A percentile compares a stretch with the other conserved stretches of the same genome.
Conservation (phyloP, 2,329 filamentous ascomycete genomes). For the Apiospora hydei region DNA sequence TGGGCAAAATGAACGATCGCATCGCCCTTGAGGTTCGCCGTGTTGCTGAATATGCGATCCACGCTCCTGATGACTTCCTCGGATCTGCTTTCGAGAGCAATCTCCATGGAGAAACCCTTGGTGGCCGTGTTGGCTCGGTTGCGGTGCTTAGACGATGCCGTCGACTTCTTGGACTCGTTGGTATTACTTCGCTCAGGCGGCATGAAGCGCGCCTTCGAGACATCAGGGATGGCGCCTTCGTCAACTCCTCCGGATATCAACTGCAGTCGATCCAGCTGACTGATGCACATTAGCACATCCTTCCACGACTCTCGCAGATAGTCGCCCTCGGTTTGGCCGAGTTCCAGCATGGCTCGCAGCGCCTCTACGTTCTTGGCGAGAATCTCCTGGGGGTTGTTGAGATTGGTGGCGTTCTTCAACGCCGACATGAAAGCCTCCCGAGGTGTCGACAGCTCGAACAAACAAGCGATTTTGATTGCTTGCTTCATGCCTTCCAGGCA, state of each 20-base stretch:
- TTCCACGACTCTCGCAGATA: constrained; percentile 90
- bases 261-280: constrained; percentile 93
- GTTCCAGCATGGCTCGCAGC: constrained; percentile 86
- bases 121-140: constrained; percentile 65
- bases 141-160: constrained; percentile 63
- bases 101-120: constrained; percentile 75
- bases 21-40: constrained; percentile 89
- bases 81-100: constrained; percentile 90
- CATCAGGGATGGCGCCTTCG: constrained; percentile 89
- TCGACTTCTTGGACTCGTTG: constrained; percentile 69
- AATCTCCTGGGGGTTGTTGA: constrained; percentile 96
- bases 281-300: constrained; percentile 93
- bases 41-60: constrained; percentile 96
- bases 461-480: constrained; percentile 89
- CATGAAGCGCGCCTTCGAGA: constrained; percentile 81
- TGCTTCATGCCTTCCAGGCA: constrained; percentile 97
- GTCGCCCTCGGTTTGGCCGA: constrained; percentile 93
- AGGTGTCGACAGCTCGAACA: constrained; percentile 93
- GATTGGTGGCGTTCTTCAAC: constrained; percentile 90
- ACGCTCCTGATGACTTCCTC: constrained; percentile 93
- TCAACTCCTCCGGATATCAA: constrained; percentile 94
- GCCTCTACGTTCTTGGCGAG: constrained; percentile 96
- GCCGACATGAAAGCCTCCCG: constrained; percentile 94
- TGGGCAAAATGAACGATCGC: constrained; percentile 95
- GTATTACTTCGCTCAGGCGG: constrained; percentile 63